Percentiles rank a stretch among this genome's conserved stretches.
phyloP scores from a whole-genome alignment of 1,139 yeast genomes.

The Lodderomyces orthopsilosis region DNA sequence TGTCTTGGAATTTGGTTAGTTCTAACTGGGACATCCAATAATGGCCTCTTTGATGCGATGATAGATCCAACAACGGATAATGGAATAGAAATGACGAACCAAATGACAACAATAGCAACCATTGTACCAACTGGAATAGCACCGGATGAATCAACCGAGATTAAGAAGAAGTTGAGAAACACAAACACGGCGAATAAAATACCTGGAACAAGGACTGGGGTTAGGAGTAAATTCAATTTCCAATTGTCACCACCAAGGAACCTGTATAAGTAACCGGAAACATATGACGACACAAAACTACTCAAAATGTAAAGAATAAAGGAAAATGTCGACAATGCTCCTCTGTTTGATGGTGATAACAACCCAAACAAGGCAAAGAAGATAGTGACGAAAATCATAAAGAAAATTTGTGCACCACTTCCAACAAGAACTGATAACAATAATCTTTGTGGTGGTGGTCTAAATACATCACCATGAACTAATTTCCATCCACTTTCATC shows the following conservation, averaged over 20 bases:
- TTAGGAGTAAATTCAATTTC: conserved; percentile 79
- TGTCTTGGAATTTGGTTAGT: conserved; percentile 95
- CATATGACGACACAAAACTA: conserved; percentile 79
- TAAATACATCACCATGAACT: conserved; percentile 91
- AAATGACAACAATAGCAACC: conserved; percentile 73
- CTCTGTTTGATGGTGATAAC: conserved; percentile 91
- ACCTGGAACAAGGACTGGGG: conserved; percentile 87
- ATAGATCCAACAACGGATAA: conserved; percentile 78
- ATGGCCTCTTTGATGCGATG: conserved; percentile 64
- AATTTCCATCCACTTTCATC: conserved; percentile 98
- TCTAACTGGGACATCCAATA: conserved; percentile 69
- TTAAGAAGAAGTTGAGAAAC: conserved; percentile 76
- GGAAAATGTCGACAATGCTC: conserved; percentile 87
- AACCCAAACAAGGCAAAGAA: conserved; percentile 85
- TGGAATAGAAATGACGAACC: conserved; percentile 88
- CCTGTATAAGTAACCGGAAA: conserved; percentile 82
- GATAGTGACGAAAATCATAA: conserved; percentile 74
- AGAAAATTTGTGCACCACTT: conserved; percentile 79
- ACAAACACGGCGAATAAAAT: conserved; percentile 60
- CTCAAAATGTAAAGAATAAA: conserved; percentile 76
- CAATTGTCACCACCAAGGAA: conserved; percentile 90
- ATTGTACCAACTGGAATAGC: conserved; percentile 93
- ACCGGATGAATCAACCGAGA: conserved; percentile 80
- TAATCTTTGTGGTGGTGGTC: conserved; percentile 74
- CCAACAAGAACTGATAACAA: conserved; percentile 80